These are phyloP conservation scores for Chlorella sp. DNA, from an alignment of 139 green algal species.

Conservation along the genomic window DNA sequence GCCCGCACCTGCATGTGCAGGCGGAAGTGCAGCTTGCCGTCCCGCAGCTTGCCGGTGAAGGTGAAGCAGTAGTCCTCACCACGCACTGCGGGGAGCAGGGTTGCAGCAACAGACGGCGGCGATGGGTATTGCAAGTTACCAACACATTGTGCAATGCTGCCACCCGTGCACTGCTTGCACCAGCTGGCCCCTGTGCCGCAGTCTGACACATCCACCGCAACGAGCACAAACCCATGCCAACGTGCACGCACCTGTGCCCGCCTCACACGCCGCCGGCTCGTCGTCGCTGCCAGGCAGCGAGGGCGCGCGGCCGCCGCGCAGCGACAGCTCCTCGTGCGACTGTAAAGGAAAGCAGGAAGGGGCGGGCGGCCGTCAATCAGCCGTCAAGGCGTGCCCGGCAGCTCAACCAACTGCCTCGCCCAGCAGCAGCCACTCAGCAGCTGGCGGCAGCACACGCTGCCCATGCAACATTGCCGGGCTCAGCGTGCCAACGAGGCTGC, in stretches of 20 bases:
- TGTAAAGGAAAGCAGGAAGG: neutral
- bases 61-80: slow-evolving; percentile 93
- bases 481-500: no score
- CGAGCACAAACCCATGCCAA: no score
- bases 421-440: neutral
- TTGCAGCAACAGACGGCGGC: neutral
- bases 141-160: no score
- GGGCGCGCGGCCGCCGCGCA: slow-evolving; percentile 5
- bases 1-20: slow-evolving; percentile 70
- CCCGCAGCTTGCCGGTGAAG: slow-evolving; percentile 78
- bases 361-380: neutral
- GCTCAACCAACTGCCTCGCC: no score
- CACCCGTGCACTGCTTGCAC: no score
- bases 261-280: slow-evolving; percentile 29
- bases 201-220: no score
- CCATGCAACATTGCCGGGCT: neutral
- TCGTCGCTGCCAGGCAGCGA: slow-evolving; percentile 27
- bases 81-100: slow-evolving; percentile 46
- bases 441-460: neutral
- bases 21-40: slow-evolving; percentile 88
- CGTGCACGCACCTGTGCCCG: slow-evolving; percentile 6
- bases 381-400: no score
- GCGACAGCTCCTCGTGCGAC: slow-evolving; percentile 4
- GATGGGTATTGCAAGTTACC: no score
- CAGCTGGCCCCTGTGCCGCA: no score